A percentile compares a stretch with the other conserved stretches of the same genome.
These are phyloP conservation scores for Candida parachauliodes DNA, from an alignment of 805 yeast species.

Conservation along the genomic window DNA sequence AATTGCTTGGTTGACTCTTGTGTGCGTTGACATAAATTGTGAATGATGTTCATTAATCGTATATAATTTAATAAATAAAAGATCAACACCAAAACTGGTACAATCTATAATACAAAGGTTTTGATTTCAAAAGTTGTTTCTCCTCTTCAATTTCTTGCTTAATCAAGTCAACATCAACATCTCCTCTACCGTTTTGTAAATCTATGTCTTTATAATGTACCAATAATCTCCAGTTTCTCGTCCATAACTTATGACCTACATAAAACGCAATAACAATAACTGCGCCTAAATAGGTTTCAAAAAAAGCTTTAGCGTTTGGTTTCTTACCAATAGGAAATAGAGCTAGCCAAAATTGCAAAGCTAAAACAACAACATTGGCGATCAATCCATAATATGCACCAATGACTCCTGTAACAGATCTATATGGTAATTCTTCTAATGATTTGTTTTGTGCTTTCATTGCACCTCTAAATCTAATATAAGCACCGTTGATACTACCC, in stretches of 20 bases:
- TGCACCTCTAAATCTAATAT: conserved; percentile 30
- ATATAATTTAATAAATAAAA: too few species aligned
- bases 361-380: conserved; percentile 20
- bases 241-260: conserved; percentile 48
- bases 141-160: conserved; percentile 49
- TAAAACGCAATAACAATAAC: conserved; percentile 45
- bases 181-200: conserved; percentile 58
- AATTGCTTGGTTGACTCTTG: too few species aligned
- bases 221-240: conserved; percentile 30
- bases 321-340: conserved; percentile 26
- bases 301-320: conserved; percentile 42
- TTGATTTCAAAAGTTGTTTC: conserved; percentile 12
- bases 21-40: too few species aligned
- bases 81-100: conserved; percentile 18
- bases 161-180: conserved; percentile 49
- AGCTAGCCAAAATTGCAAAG: conserved; percentile 34
- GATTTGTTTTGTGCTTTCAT: conserved; percentile 35
- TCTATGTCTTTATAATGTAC: conserved; percentile 51
- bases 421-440: conserved; percentile 50
- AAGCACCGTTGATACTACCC: conserved; percentile 33
- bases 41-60: too few species aligned
- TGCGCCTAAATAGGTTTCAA: conserved; percentile 53
- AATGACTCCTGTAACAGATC: conserved; percentile 43
- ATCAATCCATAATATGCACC: conserved; percentile 29
- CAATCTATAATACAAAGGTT: conserved; percentile 22